Base-by-base conservation (phyloP, 805 yeast species). In the Nadsonia fulvescens region DNA sequence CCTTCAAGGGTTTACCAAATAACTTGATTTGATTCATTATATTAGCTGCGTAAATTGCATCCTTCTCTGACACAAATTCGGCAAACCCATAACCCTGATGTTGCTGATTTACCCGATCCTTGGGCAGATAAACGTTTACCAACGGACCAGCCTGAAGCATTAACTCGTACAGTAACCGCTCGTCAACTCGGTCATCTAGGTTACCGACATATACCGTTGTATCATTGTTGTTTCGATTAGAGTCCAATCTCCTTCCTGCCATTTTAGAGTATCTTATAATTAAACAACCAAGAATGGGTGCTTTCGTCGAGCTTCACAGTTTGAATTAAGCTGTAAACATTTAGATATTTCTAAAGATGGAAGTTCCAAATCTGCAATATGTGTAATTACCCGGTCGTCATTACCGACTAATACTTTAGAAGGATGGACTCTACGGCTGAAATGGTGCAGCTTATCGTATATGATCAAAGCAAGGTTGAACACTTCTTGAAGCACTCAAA, bases 11-110 rank as follows among this genome's bases (percentile, higher is more conserved):
- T 37, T 71, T 66, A 2, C 72, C 77, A 43, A 46, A 77, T 23
- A 83, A 47, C 19, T 64, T 51, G 2, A 69, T 51, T 5, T 81
- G 82, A 32, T 61, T 54, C 43, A 78, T 45, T 1, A 76, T 47
- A 31, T 63, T 58, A 18, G 63, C 47, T 1, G 70, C 78, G 44
- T 82, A 86, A 6, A 69, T 73, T 0, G 75, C 73, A 38, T 81
- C 94, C 11, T 50, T 55, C 3, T 52, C 49, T 9, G 57, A 53
- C 26, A 54, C 49, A 40, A 76, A 72, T 43, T 78, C 89, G 2
- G 76, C 74, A 50, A 89, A 86, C 6, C 92, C 95, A 52, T 58
- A 86, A 4, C 95, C 95, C 40, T 75, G 91, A 40, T 76, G 82
- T 1, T 63, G 54, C 32, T 65, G 66, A 15, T 67, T 49, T 4